Percentiles rank a stretch among this genome's conserved stretches.
phyloP scores from a whole-genome alignment of 768 basidiomycete species.

The Hirschioporus abietinus region DNA sequence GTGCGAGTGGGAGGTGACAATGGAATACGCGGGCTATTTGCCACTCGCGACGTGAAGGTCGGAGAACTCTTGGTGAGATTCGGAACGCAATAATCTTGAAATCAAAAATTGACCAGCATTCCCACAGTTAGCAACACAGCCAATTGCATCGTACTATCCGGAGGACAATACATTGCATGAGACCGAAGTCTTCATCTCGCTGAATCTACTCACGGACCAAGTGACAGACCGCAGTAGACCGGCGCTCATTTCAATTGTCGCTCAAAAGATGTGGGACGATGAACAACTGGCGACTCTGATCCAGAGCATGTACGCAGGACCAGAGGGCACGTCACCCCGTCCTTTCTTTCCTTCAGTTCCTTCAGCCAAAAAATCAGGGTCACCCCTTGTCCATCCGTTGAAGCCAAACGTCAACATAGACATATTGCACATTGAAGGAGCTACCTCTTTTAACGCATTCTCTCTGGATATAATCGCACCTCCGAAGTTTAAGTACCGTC shows the following conservation, averaged over 20 bases:
- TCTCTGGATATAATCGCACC: background rate
- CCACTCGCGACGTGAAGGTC: slow-evolving; percentile 1
- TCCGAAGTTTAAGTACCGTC: background rate
- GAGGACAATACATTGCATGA: background rate
- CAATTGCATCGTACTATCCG: background rate
- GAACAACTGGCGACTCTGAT: background rate
- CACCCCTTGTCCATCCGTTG: background rate
- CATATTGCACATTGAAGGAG: background rate
- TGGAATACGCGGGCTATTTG: background rate
- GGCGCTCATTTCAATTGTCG: background rate
- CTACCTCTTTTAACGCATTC: background rate
- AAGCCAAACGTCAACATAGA: background rate
- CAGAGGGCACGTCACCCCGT: background rate
- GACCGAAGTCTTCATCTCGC: background rate
- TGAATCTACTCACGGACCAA: background rate
- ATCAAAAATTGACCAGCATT: background rate
- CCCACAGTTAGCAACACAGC: background rate
- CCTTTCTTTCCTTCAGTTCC: background rate
- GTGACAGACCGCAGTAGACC: background rate
- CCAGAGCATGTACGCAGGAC: background rate
- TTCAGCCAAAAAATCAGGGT: background rate
- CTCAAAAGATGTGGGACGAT: slow-evolving; percentile 5
- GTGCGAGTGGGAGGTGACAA: background rate
- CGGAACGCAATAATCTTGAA: background rate
- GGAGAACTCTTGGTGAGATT: background rate